These are phyloP conservation scores for Rhynchospora pubera DNA, from an alignment of 176 grass and related monocot species.

Conservation along the genomic window DNA sequence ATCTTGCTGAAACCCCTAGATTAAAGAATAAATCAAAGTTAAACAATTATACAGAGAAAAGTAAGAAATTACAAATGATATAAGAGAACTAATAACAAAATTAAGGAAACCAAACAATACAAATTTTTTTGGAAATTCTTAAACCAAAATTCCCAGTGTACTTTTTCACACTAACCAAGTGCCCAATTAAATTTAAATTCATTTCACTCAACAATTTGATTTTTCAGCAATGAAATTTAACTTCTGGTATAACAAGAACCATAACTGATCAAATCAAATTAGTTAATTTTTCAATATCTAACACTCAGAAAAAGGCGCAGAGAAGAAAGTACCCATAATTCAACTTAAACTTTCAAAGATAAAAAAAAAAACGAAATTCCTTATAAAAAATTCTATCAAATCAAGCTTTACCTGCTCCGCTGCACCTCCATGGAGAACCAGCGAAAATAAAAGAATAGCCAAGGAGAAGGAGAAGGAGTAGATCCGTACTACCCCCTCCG, in stretches of 20 bases:
- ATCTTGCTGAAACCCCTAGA: slow-evolving; percentile 45
- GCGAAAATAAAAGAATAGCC: slow-evolving; percentile 2
- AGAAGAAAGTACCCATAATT: neutral
- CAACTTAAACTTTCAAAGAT: neutral
- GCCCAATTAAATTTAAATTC: neutral
- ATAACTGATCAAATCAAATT: slow-evolving; percentile 11
- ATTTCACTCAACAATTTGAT: neutral
- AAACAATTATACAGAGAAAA: slow-evolving; percentile 24
- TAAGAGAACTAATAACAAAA: slow-evolving; percentile 11
- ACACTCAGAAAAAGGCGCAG: neutral
- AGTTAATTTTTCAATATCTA: neutral
- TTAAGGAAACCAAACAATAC: neutral
- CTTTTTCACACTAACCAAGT: neutral
- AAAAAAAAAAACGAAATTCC: neutral
- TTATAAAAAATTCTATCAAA: slow-evolving; percentile 2
- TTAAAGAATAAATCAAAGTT: slow-evolving; percentile 36
- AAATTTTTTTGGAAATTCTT: neutral
- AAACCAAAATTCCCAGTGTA: neutral
- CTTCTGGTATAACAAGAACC: neutral
- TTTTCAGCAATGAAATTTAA: neutral
- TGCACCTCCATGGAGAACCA: neutral
- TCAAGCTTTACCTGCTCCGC: slow-evolving; percentile 1
- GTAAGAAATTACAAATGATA: slow-evolving; percentile 7
- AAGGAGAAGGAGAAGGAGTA: slow-evolving; percentile 19
- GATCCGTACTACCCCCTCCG: slow-evolving; percentile 17